A percentile compares a stretch with the other conserved stretches of the same genome.
These are phyloP conservation scores for Dactylonectria estremocensis DNA, from an alignment of 2,329 filamentous ascomycete genomes.

Conservation along the genomic window DNA sequence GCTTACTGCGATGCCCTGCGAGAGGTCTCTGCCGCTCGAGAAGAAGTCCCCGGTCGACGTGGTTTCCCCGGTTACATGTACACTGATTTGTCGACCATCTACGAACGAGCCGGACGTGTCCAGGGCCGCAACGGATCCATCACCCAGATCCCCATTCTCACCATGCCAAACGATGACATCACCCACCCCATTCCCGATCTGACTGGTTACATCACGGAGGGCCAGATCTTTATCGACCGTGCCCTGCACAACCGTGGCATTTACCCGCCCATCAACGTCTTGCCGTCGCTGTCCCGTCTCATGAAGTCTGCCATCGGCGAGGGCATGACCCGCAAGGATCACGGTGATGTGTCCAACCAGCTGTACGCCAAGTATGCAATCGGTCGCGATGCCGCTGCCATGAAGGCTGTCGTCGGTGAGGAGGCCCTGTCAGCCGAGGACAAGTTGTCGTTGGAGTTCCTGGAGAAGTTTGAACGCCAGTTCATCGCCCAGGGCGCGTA, in stretches of 20 bases:
- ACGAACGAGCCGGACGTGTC: conserved; percentile 98
- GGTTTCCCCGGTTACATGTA: conserved; percentile 99
- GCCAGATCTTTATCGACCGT: conserved; percentile 98
- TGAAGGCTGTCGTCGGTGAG: conserved; percentile 99
- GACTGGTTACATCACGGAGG: conserved; percentile 99
- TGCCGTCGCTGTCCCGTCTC: conserved; percentile 97
- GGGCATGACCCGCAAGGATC: conserved; percentile 95
- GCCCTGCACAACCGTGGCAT: conserved; percentile 95
- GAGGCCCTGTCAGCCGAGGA: conserved; percentile 96
- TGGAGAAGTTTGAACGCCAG: conserved; percentile 97
- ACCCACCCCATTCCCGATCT: conserved; percentile 99
- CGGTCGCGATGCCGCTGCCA: conserved; percentile 96
- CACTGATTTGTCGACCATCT: conserved; percentile 99
- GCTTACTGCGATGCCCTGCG: conserved; percentile 99
- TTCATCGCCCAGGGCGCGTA: conserved; percentile 96
- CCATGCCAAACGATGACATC: conserved; percentile 99
- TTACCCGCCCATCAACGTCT: conserved; percentile 98
- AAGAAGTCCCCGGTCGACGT: conserved; percentile 99
- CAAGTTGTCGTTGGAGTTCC: conserved; percentile 97
- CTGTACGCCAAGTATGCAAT: conserved; percentile 99
- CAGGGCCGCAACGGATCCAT: conserved; percentile 97
- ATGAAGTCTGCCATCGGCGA: conserved; percentile 99
- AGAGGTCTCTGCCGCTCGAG: conserved; percentile 97
- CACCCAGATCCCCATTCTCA: conserved; percentile 98
- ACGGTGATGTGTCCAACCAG: conserved; percentile 99